Base-by-base conservation (phyloP, 140 eudicot genomes). In the Oenanthe javanica region DNA sequence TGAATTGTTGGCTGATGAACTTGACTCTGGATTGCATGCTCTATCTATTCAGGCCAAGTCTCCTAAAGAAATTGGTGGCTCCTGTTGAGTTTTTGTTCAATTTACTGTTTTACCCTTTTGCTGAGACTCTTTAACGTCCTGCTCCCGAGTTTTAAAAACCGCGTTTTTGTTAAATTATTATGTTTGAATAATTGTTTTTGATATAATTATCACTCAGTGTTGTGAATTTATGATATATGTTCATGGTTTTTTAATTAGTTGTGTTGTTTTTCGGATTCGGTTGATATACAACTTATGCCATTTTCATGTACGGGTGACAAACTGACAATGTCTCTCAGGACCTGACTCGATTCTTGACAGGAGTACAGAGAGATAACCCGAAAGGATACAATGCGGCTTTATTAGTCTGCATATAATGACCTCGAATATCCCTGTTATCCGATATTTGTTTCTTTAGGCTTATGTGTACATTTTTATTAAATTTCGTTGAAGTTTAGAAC, bases 11-110 rank as follows among this genome's bases (percentile, higher is more conserved):
- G 80, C 87, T 4, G 98, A 92, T 50, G 98, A 94, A 79, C 94
- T 94, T 42, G 85, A 90, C 42, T 87, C 94, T 54, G 98, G 98
- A 47, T 83, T 94, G 84, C 96, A 94, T 72, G 98, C 98, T 0
- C 82, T 94, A 14, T 94, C 98, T 9, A 94, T 94, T 79, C 90
- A 84, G 42, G 98, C 98, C 70, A 94, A 92, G 80, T 88, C 98
- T 76, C 97, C 98, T 50, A 83, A 86, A 82, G 98, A 94, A 86
- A 89, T 89, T 15, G 92, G 86, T 4, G 23, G 50, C 11, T 42
- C 51, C 48, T 45, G 82, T 61, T 61, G 70, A 61, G 49, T 45
- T 12, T 42, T 69, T 31, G 11, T 74, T 47, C 11, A n/a, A n/a
- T 74, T 74, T 42, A 78, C 38, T 40, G 2, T 38, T 18, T 0